Evolutionary conservation across 148 eudicot species (phyloP).

Genomic region (Cornus kousa): DNA sequence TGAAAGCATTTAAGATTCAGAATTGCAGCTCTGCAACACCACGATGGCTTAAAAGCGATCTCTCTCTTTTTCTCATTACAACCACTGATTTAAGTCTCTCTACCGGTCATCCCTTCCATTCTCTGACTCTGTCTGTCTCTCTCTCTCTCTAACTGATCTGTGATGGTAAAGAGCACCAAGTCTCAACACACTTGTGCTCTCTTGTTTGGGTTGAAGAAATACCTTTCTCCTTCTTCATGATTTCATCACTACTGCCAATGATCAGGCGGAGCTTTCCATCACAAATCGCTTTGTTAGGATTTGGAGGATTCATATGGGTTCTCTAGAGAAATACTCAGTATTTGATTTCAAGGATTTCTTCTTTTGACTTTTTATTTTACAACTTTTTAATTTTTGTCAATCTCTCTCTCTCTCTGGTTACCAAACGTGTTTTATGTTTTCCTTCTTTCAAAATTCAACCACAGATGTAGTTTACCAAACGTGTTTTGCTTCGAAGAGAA

Average conservation of each 20-base stretch:
- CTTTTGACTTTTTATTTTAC: too few relatives aligned
- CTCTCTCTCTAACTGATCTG: not conserved
- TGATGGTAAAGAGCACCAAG: not conserved
- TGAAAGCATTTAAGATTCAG: slow-evolving; percentile 31
- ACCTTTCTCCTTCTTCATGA: not conserved
- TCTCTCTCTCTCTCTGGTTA: too few relatives aligned
- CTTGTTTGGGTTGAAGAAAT: slow-evolving; percentile 2
- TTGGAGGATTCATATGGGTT: too few relatives aligned
- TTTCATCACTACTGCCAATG: not conserved
- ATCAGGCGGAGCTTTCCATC: not conserved
- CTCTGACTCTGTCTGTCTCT: slow-evolving; percentile 3
- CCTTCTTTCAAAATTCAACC: too few relatives aligned
- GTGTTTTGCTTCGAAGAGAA: too few relatives aligned
- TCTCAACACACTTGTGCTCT: too few relatives aligned
- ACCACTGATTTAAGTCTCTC: not conserved
- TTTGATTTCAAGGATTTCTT: too few relatives aligned
- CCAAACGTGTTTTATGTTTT: too few relatives aligned
- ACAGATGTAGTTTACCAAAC: too few relatives aligned
- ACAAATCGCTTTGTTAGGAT: not conserved
- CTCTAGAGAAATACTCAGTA: too few relatives aligned
- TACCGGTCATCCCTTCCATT: slow-evolving; percentile 3
- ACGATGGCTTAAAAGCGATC: slow-evolving; percentile 40
- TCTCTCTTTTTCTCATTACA: slow-evolving; percentile 6
- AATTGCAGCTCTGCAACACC: slow-evolving; percentile 65
- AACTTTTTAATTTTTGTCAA: too few relatives aligned